These are phyloP conservation scores for Cryptococcus sp. DNA, from an alignment of 1,284 basidiomycete genomes.

Conservation along the genomic window DNA sequence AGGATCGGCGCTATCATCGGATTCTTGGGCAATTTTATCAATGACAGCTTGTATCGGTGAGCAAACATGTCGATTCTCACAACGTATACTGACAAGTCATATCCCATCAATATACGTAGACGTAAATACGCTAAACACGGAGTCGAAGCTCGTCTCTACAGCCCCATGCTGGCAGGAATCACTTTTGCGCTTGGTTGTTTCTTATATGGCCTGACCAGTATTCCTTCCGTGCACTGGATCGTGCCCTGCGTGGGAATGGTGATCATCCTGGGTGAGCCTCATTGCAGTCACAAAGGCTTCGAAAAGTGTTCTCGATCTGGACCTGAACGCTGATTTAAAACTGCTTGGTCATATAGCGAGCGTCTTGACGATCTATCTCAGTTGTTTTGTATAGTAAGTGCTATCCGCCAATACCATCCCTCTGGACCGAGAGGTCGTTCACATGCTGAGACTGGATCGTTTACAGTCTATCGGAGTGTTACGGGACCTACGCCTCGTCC, in stretches of 20 bases:
- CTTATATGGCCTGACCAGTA: slow-evolving; percentile 50
- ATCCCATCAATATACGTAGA: slow-evolving; percentile 40
- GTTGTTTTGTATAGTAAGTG: slow-evolving; percentile 46
- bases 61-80: neutral
- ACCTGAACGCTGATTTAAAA: neutral
- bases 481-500: slow-evolving; percentile 29
- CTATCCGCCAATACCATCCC: neutral
- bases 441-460: neutral
- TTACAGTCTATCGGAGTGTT: slow-evolving; percentile 31
- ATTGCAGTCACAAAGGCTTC: too few relatives aligned
- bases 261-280: slow-evolving; percentile 52
- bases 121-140: slow-evolving; percentile 62
- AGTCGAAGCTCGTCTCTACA: slow-evolving; percentile 72
- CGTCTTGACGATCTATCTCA: slow-evolving; percentile 38
- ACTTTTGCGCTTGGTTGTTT: slow-evolving; percentile 67
- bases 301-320: too few relatives aligned
- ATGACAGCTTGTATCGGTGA: slow-evolving; percentile 64
- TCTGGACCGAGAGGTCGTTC: neutral
- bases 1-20: slow-evolving; percentile 68
- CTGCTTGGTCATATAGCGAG: neutral
- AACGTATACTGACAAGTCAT: neutral
- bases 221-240: slow-evolving; percentile 39
- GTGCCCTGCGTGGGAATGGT: slow-evolving; percentile 60
- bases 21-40: slow-evolving; percentile 62
- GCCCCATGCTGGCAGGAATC: slow-evolving; percentile 66